Base-by-base conservation (phyloP, 2,329 filamentous ascomycete species). In the Alternaria infectoria region DNA sequence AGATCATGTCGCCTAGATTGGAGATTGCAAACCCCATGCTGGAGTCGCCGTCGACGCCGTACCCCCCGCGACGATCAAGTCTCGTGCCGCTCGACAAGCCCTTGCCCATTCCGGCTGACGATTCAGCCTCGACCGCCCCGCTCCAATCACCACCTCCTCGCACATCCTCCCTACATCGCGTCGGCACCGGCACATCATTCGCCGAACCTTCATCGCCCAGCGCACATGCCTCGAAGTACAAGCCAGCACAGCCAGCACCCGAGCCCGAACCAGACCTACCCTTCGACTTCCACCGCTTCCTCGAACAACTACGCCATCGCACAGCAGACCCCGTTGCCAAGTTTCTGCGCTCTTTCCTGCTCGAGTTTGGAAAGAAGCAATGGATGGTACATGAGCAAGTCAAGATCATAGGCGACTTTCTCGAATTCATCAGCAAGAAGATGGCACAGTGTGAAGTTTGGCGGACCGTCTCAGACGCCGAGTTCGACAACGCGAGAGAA, bases 301-400 rank as follows among this genome's bases (percentile, higher is more conserved):
- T 99, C 50, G 96, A 98, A 79, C 96, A 99, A 80, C 85, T 99
- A 30, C 91, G 96, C 64, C 96, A 99, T 81, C 93, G 95, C 69
- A 97, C 96, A 61, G 96, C 96, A n/a, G 96, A 99, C 74, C 96
- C 96, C 1, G 95, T 99, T 3, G 96, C 96, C 6, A 91, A 95
- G 68, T 99, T 97, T 76, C 86, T 99, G 49, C 92, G 96, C 68
- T 98, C 96, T 0, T 99, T 99, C 74, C 83, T 99, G 28, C 89
- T 89, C 52, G 96, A 99, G 79, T 99, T 99, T 81, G 93, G 90
- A 36, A 99, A 98, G 83, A 93, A 94, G 71, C 96, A 98, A 80
- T 99, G 96, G 96, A 97, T 97, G 92, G 96, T 97, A 7, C 96
- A 99, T 78, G 96, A 99, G 81, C 96, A 99, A 80, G 96, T 98